Conservation (phyloP, 306 rosid genomes). For the Trichosanthes cucumerina region DNA sequence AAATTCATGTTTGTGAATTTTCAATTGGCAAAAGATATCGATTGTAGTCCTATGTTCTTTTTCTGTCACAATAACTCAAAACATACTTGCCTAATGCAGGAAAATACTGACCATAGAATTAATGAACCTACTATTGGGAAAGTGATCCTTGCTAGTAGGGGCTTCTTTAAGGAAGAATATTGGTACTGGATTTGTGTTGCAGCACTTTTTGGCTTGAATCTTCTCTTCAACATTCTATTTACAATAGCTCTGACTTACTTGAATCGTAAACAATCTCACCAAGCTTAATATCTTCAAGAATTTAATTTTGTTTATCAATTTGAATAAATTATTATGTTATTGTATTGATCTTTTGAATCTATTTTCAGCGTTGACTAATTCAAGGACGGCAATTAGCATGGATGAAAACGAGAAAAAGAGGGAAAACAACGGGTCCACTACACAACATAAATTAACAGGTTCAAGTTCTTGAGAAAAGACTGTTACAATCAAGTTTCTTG, state of each 20-base stretch:
- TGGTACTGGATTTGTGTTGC: conserved; percentile 69
- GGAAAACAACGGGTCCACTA: not conserved
- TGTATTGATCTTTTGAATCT: not conserved
- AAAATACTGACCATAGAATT: conserved; percentile 29
- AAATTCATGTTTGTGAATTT: not conserved
- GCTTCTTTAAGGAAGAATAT: conserved; percentile 38
- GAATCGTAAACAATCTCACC: conserved; percentile 40
- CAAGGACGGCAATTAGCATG: conserved; percentile 26
- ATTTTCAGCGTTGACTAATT: conserved; percentile 39
- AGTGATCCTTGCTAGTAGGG: conserved; percentile 39
- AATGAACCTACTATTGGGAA: conserved; percentile 44
- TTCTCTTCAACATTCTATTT: conserved; percentile 47
- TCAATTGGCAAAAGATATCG: not conserved
- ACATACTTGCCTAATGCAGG: conserved; percentile 22
- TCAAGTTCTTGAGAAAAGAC: not conserved
- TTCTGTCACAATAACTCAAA: not conserved
- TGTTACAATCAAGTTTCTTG: not conserved
- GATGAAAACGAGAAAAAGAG: conserved; percentile 19
- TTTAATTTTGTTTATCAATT: not conserved
- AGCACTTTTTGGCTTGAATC: conserved; percentile 47
- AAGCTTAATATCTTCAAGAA: not conserved
- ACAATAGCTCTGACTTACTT: conserved; percentile 42
- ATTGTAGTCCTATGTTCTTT: not conserved
- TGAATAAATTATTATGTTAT: not conserved
- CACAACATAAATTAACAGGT: not conserved